Percentiles rank a stretch among this genome's conserved stretches.
These are phyloP conservation scores for Ophiostoma sp. DNA, from an alignment of 2,329 filamentous ascomycete genomes.

Conservation along the genomic window DNA sequence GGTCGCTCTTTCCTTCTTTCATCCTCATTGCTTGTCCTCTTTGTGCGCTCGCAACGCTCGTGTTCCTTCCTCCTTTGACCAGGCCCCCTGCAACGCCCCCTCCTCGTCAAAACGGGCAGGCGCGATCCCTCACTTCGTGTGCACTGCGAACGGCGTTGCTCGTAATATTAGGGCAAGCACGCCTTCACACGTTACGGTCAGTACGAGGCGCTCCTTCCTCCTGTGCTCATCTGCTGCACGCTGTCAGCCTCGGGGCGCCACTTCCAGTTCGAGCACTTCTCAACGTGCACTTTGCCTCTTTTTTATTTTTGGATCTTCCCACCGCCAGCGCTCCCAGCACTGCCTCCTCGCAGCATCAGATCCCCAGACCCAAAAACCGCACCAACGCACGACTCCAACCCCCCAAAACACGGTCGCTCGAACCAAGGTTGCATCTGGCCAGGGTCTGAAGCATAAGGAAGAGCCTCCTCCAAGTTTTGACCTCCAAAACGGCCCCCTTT, in stretches of 20 bases:
- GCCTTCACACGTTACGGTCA: background rate
- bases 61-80: constrained; percentile 9
- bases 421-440: constrained; percentile 12
- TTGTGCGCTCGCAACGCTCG: constrained; percentile 7
- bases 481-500: background rate
- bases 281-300: background rate
- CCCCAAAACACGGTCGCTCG: constrained; percentile 1
- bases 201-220: constrained; percentile 8
- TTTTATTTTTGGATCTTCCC: constrained; percentile 14
- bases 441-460: constrained; percentile 15
- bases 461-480: background rate
- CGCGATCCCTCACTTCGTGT: background rate
- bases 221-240: background rate
- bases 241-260: constrained; percentile 6
- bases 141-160: background rate
- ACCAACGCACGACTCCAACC: background rate
- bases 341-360: background rate
- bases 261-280: background rate
- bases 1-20: background rate
- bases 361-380: background rate
- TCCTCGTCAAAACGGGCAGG: constrained; percentile 5
- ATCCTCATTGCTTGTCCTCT: background rate
- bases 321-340: background rate
- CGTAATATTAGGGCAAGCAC: background rate
- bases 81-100: background rate